phyloP scores from a whole-genome alignment of 169 alveolate genomes.

The Plasmodium sp. region DNA sequence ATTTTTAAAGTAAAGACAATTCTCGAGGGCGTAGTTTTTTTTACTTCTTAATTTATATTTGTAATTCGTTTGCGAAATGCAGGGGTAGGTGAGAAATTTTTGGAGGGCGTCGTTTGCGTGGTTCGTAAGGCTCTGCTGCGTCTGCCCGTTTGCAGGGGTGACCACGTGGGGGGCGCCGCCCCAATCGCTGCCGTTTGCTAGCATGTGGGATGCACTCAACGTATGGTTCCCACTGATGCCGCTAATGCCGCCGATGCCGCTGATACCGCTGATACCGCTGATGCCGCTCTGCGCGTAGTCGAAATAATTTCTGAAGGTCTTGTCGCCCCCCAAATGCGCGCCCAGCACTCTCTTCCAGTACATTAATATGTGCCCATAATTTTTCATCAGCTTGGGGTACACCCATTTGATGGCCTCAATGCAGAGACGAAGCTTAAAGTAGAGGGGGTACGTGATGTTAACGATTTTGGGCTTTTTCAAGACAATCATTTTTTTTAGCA shows the following conservation, averaged over 20 bases:
- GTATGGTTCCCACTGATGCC: neutral
- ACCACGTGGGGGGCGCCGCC: neutral
- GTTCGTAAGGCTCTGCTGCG: neutral
- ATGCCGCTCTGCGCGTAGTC: neutral
- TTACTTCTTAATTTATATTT: slow-evolving; percentile 43
- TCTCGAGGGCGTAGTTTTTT: slow-evolving; percentile 1
- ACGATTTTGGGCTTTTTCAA: slow-evolving; percentile 29
- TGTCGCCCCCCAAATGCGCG: neutral
- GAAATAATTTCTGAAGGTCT: slow-evolving; percentile 44
- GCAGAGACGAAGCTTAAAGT: slow-evolving; percentile 25
- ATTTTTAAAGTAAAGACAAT: slow-evolving; percentile 31
- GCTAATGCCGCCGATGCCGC: no score
- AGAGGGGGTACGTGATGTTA: slow-evolving; percentile 12
- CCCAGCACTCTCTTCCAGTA: slow-evolving; percentile 41
- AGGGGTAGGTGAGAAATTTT: slow-evolving; percentile 28
- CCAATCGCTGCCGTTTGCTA: neutral
- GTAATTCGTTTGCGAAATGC: slow-evolving; percentile 55
- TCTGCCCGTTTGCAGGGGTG: neutral
- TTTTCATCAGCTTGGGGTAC: slow-evolving; percentile 12
- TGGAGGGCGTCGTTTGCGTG: neutral
- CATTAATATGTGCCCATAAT: slow-evolving; percentile 42
- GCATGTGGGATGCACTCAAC: neutral
- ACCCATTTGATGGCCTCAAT: slow-evolving; percentile 11
- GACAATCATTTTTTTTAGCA: slow-evolving; percentile 33
- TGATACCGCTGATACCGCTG: neutral